Evolutionary conservation across 192 early-diverging fungal genomes (phyloP), one percentile per base, ranked within the genome.

Genomic region (Entrophospora sp.): DNA sequence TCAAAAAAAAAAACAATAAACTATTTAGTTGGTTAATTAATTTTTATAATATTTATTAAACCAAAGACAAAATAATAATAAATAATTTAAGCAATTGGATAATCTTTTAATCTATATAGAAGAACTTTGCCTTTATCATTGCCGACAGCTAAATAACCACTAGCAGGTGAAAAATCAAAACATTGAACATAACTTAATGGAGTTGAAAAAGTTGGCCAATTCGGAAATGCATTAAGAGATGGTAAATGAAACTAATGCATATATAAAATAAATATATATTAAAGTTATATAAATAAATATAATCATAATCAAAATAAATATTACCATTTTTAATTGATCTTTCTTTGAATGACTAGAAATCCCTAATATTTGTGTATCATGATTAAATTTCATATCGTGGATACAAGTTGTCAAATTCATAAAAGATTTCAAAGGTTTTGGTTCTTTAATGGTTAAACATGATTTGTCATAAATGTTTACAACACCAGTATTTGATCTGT

Each of bases 161-260:
- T 91, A 38, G 85, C 77, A n/a, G 92, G 91, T n/a, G 94, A 96
- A 68, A 96, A 97, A 40, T 80, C 85, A 37, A 92, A 71, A 40
- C 76, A 76, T 42, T 83, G 77, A 35, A 97, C 91, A 73, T 91
- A 85, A 10, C 88, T 84, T 28, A 98, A 77, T 14, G 91, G 90
- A 16, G 94, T 94, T 10, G 72, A 71, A 4, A 64, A 59, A 0
- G 90, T 91, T n/a, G 96, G 96, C 96, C 96, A 98, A 80, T 98
- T 98, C 59, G 80, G 65, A 75, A 92, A 95, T 38, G 96, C 91
- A 14, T 83, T 81, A 30, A 81, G 72, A 0, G 90, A 86, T 5
- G 91, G 90, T 49, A 91, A 66, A 77, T 98, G 92, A 5, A 93
- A 79, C 13, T 69, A 31, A 32, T 22, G 5, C 22, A 48, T 25